Base-by-base conservation (phyloP, 2,329 filamentous ascomycete species). In the Arthrobotrys musiformis region DNA sequence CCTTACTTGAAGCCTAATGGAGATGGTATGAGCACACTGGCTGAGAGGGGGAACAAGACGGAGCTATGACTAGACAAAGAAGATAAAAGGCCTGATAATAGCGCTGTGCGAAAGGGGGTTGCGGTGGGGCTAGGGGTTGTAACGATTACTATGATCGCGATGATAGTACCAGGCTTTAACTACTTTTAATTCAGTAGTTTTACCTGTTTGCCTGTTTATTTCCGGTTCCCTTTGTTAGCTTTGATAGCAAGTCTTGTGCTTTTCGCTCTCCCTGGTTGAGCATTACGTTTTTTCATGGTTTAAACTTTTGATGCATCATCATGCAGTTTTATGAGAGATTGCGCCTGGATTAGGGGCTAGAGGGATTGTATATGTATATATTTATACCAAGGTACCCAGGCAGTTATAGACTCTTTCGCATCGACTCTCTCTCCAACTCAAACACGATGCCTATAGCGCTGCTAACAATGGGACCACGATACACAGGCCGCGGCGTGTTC, bases 1-100 rank as follows among this genome's bases (percentile, higher is more conserved):
- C 88, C 86, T 0, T 87, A 84, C 76, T 83, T 89, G 64, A 83
- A 83, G 26, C 64, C 37, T 24, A 66, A 70, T 28, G 72, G 64
- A 17, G 72, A 76, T 28, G 72, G 72, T 48, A 61, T 74, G 19
- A 66, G 64, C 37, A 64, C 79, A 8, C 66, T 75, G 9, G 15
- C 77, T 6, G 80, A 80, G 42, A 60, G 63, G 35, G 35, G 66
- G 37, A 70, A 79, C 24, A 76, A 76, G 50, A 76, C 72, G 1
- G 72, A 76, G 9, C 66, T 69, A 66, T 70, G 52, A 69, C 35
- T 19, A n/a, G 37, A 17, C 11, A 24, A 11, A 30, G 33, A 22
- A 5, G 48, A 19, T 4, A 22, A 56, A 11, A 11, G 22, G 28
- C 50, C 54, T 11, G 54, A 58, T 0, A 13, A 58, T 5, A 62